phyloP scores from a whole-genome alignment of 2,329 filamentous ascomycete species.

The Alternaria sp. region DNA sequence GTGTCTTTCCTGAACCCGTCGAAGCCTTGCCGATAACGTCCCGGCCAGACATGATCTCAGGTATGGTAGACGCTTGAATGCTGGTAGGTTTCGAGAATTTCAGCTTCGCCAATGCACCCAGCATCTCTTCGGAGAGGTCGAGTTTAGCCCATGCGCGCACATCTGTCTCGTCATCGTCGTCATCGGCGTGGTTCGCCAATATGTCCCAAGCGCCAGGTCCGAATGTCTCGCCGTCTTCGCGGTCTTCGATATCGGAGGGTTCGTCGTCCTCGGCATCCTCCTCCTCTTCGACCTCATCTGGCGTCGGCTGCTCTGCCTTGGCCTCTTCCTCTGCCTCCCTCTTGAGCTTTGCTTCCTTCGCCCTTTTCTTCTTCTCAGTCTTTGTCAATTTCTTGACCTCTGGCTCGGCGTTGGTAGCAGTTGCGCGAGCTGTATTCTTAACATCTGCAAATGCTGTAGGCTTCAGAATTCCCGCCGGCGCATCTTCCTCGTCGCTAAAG shows the following conservation, averaged over 20 bases:
- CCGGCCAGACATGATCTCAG: slow-evolving; percentile 79
- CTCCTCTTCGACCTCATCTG: slow-evolving; percentile 4
- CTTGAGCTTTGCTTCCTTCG: slow-evolving; percentile 24
- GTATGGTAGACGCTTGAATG: slow-evolving; percentile 82
- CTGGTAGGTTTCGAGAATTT: slow-evolving; percentile 81
- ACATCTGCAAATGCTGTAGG: not conserved
- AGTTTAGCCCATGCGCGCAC: slow-evolving; percentile 80
- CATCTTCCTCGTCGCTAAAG: slow-evolving; percentile 31
- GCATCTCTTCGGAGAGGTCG: slow-evolving; percentile 72
- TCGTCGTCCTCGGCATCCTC: slow-evolving; percentile 32
- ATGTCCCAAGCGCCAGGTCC: slow-evolving; percentile 59
- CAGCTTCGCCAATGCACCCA: slow-evolving; percentile 78
- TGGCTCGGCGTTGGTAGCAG: slow-evolving; percentile 44
- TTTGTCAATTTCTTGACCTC: slow-evolving; percentile 19
- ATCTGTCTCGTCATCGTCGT: slow-evolving; percentile 67
- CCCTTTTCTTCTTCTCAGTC: slow-evolving; percentile 19
- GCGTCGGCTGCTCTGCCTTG: slow-evolving; percentile 11
- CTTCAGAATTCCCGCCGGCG: not conserved
- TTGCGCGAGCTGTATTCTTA: not conserved
- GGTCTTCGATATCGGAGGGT: slow-evolving; percentile 19
- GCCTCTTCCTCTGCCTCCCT: slow-evolving; percentile 39
- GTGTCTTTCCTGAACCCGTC: slow-evolving; percentile 94
- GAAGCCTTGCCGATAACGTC: slow-evolving; percentile 96
- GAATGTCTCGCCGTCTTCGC: slow-evolving; percentile 34
- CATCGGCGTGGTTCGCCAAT: slow-evolving; percentile 59